Base-by-base conservation (phyloP, 2,329 filamentous ascomycete species). In the Colletotrichum musae region DNA sequence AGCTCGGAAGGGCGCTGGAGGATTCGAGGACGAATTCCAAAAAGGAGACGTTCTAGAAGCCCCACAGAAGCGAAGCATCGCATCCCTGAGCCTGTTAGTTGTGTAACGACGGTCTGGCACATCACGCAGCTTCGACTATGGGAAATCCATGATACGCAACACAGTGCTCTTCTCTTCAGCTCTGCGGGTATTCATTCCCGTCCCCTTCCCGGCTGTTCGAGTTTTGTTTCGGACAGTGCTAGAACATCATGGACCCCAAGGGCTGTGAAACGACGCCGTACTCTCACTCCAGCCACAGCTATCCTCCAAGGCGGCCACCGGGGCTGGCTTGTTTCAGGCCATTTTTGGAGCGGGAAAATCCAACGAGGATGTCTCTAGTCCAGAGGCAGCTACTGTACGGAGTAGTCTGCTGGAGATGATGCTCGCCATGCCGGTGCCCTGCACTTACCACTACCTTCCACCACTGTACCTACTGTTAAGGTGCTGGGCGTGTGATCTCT, bases 31-130 rank as follows among this genome's bases (percentile, higher is more conserved):
- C 21, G 50, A 66, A 60, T 48, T 58, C 41, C 50, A 57, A 66
- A 56, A 56, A n/a, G 51, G 56, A 69, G 18, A 60, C 60, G 18
- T 69, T 69, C 62, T 57, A 39, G 66, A 69, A 69, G 66, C 21
- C 26, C 56, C 51, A 32, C 26, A 45, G 66, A 66, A 66, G 56
- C 45, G 66, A 66, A 66, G 56, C 45, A n/a, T 32, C 9, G 24
- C 43, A 60, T 36, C 66, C 62, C 57, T 56, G 50, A 36, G 36
- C 66, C 56, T 61, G 56, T 45, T 43, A 51, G 32, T 66, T 66
- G 62, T 61, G 61, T 57, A 60, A 69, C 62, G 26, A 39, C 43
- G 15, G 56, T 66, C 57, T 56, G 54, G 51, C 56, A 66, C 62
- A 66, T 60, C 56, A 69, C 39, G 60, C 62, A 57, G 36, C 18